These are phyloP conservation scores for Citrus unshiu DNA, from an alignment of 345 rosid species.

Conservation along the genomic window DNA sequence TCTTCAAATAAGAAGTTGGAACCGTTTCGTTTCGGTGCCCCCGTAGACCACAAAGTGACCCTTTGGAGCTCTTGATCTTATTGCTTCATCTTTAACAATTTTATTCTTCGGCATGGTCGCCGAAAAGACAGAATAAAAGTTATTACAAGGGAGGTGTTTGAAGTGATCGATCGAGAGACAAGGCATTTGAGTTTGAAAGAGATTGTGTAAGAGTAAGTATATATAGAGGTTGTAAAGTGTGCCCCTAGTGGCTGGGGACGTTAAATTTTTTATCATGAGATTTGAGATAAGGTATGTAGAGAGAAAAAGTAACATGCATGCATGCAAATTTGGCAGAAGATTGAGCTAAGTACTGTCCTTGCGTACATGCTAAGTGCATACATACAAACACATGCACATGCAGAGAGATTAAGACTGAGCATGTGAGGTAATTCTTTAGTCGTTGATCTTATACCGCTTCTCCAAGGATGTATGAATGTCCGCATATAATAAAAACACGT, in stretches of 20 bases:
- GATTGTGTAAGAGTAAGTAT: not conserved
- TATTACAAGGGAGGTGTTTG: not conserved
- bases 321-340: not conserved
- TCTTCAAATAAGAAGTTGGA: constrained; percentile 22
- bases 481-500: too few species aligned
- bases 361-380: constrained; percentile 2
- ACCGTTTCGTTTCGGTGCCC: constrained; percentile 27
- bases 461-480: too few species aligned
- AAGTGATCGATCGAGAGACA: not conserved
- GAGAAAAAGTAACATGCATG: not conserved
- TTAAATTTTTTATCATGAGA: not conserved
- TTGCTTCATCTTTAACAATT: constrained; percentile 4
- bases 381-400: not conserved
- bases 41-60: constrained; percentile 37
- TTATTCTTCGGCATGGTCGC: constrained; percentile 4
- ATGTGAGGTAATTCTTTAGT: not conserved
- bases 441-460: too few species aligned
- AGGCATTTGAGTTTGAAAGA: not conserved
- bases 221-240: constrained; percentile 1
- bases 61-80: constrained; percentile 20
- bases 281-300: not conserved
- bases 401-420: not conserved
- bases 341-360: not conserved
- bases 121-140: not conserved
- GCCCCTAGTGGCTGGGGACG: not conserved